Evolutionary conservation across 305 asterid species (phyloP).

Genomic region (Lippia alba): DNA sequence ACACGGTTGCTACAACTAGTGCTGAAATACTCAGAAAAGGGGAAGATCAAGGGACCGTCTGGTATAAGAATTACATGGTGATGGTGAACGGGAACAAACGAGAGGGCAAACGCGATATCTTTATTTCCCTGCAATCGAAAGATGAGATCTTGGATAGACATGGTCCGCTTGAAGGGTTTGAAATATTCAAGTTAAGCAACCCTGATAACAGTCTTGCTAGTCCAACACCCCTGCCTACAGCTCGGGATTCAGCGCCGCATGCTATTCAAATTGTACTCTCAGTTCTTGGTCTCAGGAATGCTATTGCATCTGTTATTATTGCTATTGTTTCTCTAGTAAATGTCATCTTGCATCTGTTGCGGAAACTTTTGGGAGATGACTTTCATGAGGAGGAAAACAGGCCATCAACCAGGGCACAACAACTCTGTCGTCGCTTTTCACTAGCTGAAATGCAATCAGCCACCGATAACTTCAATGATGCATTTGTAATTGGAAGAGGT

Average conservation of each 20-base stretch:
- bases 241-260: constrained; percentile 28
- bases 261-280: constrained; percentile 18
- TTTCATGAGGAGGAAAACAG: constrained; percentile 38
- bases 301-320: constrained; percentile 38
- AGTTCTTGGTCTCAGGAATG: constrained; percentile 38
- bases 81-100: constrained; percentile 40
- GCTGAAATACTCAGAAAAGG: constrained; percentile 33
- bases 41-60: constrained; percentile 26
- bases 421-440: constrained; percentile 42
- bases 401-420: constrained; percentile 29
- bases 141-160: constrained; percentile 28
- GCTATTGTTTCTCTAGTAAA: constrained; percentile 39
- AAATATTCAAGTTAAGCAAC: constrained; percentile 55
- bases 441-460: constrained; percentile 45
- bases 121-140: constrained; percentile 38
- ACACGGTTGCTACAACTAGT: constrained; percentile 34
- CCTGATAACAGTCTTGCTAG: constrained; percentile 53
- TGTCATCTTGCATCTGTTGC: constrained; percentile 40
- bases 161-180: constrained; percentile 50
- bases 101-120: constrained; percentile 48
- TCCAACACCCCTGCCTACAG: constrained; percentile 39
- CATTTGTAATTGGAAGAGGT: constrained; percentile 43
- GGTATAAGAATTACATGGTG: constrained; percentile 28
- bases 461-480: constrained; percentile 37
- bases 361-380: constrained; percentile 22